phyloP scores from a whole-genome alignment of 495 filamentous ascomycete species.

The Aspergillus cavernicola region DNA sequence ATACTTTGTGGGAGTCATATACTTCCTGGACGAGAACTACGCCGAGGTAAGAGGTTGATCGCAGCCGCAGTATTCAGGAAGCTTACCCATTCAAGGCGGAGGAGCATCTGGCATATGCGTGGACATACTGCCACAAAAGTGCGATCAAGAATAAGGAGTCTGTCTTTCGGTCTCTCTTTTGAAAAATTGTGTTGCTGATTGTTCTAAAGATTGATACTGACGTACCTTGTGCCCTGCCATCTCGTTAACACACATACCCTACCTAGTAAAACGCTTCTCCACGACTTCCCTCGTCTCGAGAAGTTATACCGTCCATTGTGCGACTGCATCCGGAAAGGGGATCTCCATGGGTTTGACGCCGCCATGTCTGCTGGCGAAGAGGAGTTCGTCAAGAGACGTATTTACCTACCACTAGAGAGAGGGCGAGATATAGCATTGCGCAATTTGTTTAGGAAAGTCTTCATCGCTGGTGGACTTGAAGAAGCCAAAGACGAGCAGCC shows the following conservation, averaged over 20 bases:
- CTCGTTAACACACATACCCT: constrained; percentile 83
- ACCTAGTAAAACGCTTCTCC: constrained; percentile 66
- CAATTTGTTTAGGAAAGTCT: constrained; percentile 88
- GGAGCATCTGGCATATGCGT: constrained; percentile 71
- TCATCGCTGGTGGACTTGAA: constrained; percentile 74
- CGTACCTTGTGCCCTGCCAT: constrained; percentile 88
- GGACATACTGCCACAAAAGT: constrained; percentile 66
- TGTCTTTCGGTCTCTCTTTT: constrained; percentile 20
- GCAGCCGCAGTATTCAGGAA: not conserved
- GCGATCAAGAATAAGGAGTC: constrained; percentile 76
- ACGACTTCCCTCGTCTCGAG: constrained; percentile 72
- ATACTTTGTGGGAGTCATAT: constrained; percentile 87
- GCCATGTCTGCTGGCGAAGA: constrained; percentile 77
- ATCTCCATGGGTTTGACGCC: constrained; percentile 79
- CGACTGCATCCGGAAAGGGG: constrained; percentile 71
- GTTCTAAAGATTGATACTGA: constrained; percentile 72
- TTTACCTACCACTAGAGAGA: constrained; percentile 90
- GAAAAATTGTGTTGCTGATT: constrained; percentile 22
- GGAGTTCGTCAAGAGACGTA: constrained; percentile 89
- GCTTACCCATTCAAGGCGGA: constrained; percentile 59
- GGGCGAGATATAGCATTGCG: constrained; percentile 86
- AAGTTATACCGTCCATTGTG: constrained; percentile 73
- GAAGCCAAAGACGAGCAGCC: constrained; percentile 62
- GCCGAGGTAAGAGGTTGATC: constrained; percentile 46
- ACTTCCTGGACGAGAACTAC: constrained; percentile 92